Conservation (phyloP, 2,329 filamentous ascomycete genomes). For the Furcasterigmium sp. region DNA sequence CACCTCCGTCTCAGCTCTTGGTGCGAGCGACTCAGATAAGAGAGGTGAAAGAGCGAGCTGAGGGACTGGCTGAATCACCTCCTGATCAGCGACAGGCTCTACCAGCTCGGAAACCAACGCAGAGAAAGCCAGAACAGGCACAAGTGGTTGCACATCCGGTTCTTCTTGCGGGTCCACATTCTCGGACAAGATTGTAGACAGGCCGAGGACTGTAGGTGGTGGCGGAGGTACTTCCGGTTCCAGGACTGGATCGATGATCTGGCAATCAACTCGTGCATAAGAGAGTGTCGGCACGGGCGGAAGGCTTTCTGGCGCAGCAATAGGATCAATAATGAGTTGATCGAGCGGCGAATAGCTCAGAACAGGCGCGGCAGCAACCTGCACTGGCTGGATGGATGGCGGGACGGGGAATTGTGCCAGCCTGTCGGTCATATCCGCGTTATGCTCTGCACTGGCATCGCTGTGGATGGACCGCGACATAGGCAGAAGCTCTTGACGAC, state of each 20-base stretch:
- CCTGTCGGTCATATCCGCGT: slow-evolving; percentile 44
- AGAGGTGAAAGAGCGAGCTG: slow-evolving; percentile 22
- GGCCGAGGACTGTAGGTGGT: slow-evolving; percentile 8
- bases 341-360: slow-evolving; percentile 17
- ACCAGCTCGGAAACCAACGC: slow-evolving; percentile 22
- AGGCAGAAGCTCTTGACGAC: slow-evolving; percentile 19
- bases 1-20: slow-evolving; percentile 19
- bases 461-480: slow-evolving; percentile 48
- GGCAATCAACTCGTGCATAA: slow-evolving; percentile 38
- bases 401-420: slow-evolving; percentile 51
- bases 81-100: slow-evolving; percentile 25
- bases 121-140: slow-evolving; percentile 21
- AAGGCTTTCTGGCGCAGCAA: slow-evolving; percentile 13
- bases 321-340: slow-evolving; percentile 18
- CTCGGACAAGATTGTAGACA: slow-evolving; percentile 17
- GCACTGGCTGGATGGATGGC: slow-evolving; percentile 32
- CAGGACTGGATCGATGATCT: slow-evolving; percentile 36
- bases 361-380: slow-evolving; percentile 8
- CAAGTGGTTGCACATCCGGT: slow-evolving; percentile 21
- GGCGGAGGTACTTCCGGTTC: slow-evolving; percentile 21
- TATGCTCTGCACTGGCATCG: slow-evolving; percentile 47
- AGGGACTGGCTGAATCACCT: slow-evolving; percentile 9
- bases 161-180: slow-evolving; percentile 20
- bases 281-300: slow-evolving; percentile 28
- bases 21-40: slow-evolving; percentile 24